Percentiles rank a stretch among this genome's conserved stretches.
Conservation (phyloP, 202 grass and related monocot species). For the Digitaria exilis region DNA sequence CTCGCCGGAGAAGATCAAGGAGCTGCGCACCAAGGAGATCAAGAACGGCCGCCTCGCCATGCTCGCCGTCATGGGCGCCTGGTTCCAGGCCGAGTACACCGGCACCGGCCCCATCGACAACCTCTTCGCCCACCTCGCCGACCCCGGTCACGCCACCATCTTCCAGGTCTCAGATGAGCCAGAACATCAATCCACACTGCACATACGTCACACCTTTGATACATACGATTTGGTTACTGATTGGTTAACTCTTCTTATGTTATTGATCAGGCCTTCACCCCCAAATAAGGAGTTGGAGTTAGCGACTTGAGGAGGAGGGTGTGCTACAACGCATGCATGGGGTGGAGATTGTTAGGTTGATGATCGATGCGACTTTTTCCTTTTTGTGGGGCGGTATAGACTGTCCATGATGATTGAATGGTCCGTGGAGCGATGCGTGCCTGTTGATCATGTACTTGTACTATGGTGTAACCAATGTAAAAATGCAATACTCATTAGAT, state of each 20-base stretch:
- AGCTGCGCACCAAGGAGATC: constrained; percentile 96
- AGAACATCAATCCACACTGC: not conserved
- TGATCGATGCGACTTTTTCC: constrained; percentile 4
- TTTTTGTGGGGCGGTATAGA: not conserved
- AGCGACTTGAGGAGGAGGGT: constrained; percentile 6
- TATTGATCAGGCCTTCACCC: constrained; percentile 56
- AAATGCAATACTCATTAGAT: constrained; percentile 48
- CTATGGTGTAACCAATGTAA: constrained; percentile 49
- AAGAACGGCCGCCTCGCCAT: constrained; percentile 98
- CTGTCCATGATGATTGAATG: constrained; percentile 11
- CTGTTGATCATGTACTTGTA: constrained; percentile 50
- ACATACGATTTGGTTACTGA: not conserved
- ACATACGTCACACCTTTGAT: not conserved
- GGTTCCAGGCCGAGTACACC: constrained; percentile 96
- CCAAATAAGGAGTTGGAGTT: constrained; percentile 53
- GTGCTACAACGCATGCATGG: constrained; percentile 13
- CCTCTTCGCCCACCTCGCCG: constrained; percentile 96
- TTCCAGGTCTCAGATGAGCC: constrained; percentile 67
- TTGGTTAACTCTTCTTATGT: not conserved
- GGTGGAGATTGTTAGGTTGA: constrained; percentile 31
- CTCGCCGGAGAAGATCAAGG: constrained; percentile 86
- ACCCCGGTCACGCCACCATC: constrained; percentile 88
- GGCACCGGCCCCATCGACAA: constrained; percentile 98
- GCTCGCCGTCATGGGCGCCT: constrained; percentile 99
- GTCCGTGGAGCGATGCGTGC: constrained; percentile 40